Evolutionary conservation across 2,329 filamentous ascomycete species (phyloP).

Genomic region (Arthrobotrys megalospora): DNA sequence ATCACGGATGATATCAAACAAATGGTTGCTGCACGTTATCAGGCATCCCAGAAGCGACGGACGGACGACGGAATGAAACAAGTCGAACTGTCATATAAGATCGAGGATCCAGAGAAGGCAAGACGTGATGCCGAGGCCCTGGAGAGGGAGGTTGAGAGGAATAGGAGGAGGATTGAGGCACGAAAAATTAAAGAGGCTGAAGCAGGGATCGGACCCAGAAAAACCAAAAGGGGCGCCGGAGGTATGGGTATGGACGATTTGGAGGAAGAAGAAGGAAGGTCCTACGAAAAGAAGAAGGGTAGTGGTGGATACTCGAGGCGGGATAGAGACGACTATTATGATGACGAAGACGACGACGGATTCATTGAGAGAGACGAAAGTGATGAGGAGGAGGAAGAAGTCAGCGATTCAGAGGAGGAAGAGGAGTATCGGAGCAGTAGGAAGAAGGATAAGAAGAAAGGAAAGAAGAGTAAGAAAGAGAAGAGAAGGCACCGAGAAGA

Average conservation of each 20-base stretch:
- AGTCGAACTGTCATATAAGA: conserved; percentile 53
- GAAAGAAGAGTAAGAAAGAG: conserved; percentile 57
- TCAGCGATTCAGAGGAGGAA: conserved; percentile 63
- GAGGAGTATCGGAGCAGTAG: conserved; percentile 64
- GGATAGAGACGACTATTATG: conserved; percentile 72
- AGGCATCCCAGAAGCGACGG: conserved; percentile 68
- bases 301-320: conserved; percentile 71
- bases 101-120: conserved; percentile 74
- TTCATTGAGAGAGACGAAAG: conserved; percentile 67
- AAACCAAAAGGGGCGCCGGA: conserved; percentile 66
- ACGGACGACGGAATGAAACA: conserved; percentile 67
- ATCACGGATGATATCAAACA: conserved; percentile 75
- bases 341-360: conserved; percentile 72
- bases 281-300: conserved; percentile 68
- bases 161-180: conserved; percentile 72
- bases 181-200: conserved; percentile 71
- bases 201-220: conserved; percentile 69
- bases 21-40: conserved; percentile 73
- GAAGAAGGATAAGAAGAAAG: conserved; percentile 61
- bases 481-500: conserved; percentile 55
- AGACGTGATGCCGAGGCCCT: conserved; percentile 74
- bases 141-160: conserved; percentile 67
- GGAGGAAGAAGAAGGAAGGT: conserved; percentile 73
- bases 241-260: conserved; percentile 73
- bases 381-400: conserved; percentile 66